Conservation (phyloP, 2,329 filamentous ascomycete species). For the Aaosphaeria pasadenensis region DNA sequence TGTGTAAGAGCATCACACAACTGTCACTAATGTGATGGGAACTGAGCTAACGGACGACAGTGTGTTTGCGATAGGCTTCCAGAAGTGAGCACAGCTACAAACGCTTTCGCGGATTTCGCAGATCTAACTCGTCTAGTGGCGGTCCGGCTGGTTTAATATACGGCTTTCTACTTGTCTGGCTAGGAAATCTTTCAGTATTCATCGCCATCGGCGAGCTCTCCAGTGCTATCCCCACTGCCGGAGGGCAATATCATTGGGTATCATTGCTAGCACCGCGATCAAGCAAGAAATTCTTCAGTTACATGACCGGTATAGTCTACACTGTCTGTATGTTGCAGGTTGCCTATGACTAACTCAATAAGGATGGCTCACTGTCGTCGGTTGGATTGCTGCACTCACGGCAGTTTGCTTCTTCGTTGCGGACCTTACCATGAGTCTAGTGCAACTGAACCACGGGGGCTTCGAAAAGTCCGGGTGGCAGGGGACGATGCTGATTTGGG, state of each 20-base stretch:
- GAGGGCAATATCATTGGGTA: conserved; percentile 43
- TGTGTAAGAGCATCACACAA: conserved; percentile 19
- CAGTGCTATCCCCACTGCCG: conserved; percentile 37
- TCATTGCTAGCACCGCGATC: conserved; percentile 42
- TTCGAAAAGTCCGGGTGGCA: conserved; percentile 48
- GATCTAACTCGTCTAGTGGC: conserved; percentile 18
- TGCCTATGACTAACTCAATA: conserved; percentile 5
- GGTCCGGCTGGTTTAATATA: conserved; percentile 37
- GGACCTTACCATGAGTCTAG: conserved; percentile 30
- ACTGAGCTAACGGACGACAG: conserved; percentile 10
- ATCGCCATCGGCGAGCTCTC: conserved; percentile 36
- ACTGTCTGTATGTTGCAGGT: not conserved
- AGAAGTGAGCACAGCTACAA: conserved; percentile 21
- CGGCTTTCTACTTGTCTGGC: conserved; percentile 35
- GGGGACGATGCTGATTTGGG: conserved; percentile 49
- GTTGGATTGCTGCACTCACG: conserved; percentile 42
- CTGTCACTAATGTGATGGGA: too few relatives aligned
- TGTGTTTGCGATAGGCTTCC: conserved; percentile 33
- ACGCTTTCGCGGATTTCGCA: not conserved
- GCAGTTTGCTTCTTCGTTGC: conserved; percentile 34
- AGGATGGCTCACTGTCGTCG: conserved; percentile 46
- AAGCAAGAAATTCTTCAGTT: conserved; percentile 44
- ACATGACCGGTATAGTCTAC: conserved; percentile 34
- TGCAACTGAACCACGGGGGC: conserved; percentile 35
- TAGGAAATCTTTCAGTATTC: conserved; percentile 37